Evolutionary conservation across 106 monocot genomes (phyloP), one percentile per base, ranked within the genome.

Genomic region (Chionographis japonica): DNA sequence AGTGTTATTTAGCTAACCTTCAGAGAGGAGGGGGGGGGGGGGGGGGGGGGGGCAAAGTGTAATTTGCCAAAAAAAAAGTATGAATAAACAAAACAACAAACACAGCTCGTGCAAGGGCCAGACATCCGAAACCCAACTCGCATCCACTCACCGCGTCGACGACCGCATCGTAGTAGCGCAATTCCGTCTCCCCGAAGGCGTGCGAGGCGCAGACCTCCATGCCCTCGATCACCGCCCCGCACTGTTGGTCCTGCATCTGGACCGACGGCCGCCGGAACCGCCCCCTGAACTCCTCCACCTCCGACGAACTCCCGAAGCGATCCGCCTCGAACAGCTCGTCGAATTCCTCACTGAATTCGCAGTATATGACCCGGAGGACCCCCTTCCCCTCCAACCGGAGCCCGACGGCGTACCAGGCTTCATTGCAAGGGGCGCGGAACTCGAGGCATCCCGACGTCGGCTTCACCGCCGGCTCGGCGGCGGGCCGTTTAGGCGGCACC

Each of bases 341-440:
- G 39, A 2, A 37, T 2, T 6, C n/a, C 5, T 52, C 74, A n/a
- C 56, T 4, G 74, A 74, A 80, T 15, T 68, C 54, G 62, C 53
- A 54, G 68, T 57, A 80, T 68, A 80, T 68, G 11, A 80, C 79
- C 8, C 69, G 62, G 17, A 80, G 67, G 8, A 7, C 54, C 9
- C 16, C 72, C 8, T 46, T 10, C 46, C 46, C 46, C 12, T 68
- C 74, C 37, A 68, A 6, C 20, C 13, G 54, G 4, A 80, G 16
- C 60, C 57, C 13, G 46, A 80, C 79, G 20, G 20, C 27, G 69
- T 74, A 80, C 79, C 79, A 80, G 12, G 74, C 74, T 62, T 80
- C 79, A 56, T 74, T 62, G 15, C 16, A 12, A 10, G 79, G 64
- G 19, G 74, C 73, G 9, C 74, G 74, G 69, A 74, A 80, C 4